A percentile compares a stretch with the other conserved stretches of the same genome.
These are phyloP conservation scores for Saccharomycopsis capsularis DNA, from an alignment of 805 yeast species.

Conservation along the genomic window DNA sequence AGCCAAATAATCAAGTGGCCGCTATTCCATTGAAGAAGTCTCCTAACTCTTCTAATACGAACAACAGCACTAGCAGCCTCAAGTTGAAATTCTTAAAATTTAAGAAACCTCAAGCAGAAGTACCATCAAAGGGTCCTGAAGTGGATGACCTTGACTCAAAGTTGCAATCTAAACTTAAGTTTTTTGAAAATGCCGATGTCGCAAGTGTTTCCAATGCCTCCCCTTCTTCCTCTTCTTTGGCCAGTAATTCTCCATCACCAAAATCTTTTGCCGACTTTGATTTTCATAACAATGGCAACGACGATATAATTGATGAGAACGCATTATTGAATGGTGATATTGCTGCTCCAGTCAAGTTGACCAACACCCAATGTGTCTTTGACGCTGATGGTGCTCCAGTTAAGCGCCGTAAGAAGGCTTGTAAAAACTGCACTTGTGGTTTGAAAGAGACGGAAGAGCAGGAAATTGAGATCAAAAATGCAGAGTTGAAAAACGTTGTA, in stretches of 20 bases:
- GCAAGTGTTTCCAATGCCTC: conserved; percentile 6
- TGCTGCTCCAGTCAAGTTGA: conserved; percentile 55
- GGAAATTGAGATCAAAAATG: conserved; percentile 31
- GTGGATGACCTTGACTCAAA: background rate
- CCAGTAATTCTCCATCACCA: conserved; percentile 3
- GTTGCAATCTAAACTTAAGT: conserved; percentile 8
- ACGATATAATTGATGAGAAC: conserved; percentile 31
- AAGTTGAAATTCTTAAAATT: background rate
- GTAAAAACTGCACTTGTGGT: conserved; percentile 98
- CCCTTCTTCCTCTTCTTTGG: background rate
- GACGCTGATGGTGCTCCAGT: conserved; percentile 34
- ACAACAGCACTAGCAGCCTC: background rate
- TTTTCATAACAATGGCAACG: background rate
- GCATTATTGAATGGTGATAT: conserved; percentile 36
- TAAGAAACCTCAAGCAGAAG: background rate
- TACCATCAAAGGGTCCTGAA: background rate
- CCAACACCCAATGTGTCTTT: conserved; percentile 29
- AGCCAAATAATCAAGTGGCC: conserved; percentile 7
- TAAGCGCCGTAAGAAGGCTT: conserved; percentile 71
- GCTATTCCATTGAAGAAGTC: conserved; percentile 8
- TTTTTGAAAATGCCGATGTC: conserved; percentile 13
- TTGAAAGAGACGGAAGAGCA: conserved; percentile 78
- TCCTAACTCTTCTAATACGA: background rate
- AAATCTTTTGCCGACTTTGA: background rate
- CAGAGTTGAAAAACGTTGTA: conserved; percentile 7